Evolutionary conservation across 1,139 yeast genomes (phyloP).

Genomic region (Sugiyamaella grinbergsii): DNA sequence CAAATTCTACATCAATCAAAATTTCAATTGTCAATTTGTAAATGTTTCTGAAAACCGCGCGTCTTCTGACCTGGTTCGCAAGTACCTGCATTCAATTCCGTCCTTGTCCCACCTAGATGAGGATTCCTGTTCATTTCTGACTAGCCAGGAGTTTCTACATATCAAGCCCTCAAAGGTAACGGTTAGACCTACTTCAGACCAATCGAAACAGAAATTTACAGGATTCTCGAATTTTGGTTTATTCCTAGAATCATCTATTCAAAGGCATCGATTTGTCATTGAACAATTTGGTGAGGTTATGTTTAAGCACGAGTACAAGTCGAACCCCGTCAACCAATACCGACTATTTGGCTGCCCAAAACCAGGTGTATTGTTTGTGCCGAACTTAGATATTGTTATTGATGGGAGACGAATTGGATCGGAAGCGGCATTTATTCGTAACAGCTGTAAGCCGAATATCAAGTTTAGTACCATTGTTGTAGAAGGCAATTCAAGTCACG

Average conservation of each 20-base stretch:
- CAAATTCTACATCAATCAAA: constrained; percentile 9
- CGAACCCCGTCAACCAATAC: constrained; percentile 74
- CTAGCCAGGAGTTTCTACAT: constrained; percentile 33
- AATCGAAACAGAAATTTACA: constrained; percentile 62
- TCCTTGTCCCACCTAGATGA: constrained; percentile 26
- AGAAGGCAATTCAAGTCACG: constrained; percentile 44
- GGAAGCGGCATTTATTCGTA: constrained; percentile 70
- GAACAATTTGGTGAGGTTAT: constrained; percentile 78
- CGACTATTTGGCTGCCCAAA: constrained; percentile 81
- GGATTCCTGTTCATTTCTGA: constrained; percentile 29
- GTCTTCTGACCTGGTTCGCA: constrained; percentile 12
- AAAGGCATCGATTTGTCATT: constrained; percentile 56
- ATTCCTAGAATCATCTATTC: constrained; percentile 50
- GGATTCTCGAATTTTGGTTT: constrained; percentile 76
- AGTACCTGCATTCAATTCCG: constrained; percentile 23
- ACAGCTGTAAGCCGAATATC: constrained; percentile 76
- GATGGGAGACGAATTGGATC: constrained; percentile 85
- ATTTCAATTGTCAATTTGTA: constrained; percentile 13
- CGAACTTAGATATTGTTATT: constrained; percentile 58
- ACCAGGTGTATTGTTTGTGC: constrained; percentile 66
- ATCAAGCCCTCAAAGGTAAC: constrained; percentile 35
- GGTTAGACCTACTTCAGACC: constrained; percentile 54
- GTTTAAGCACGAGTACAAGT: constrained; percentile 60
- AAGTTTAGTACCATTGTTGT: constrained; percentile 58
- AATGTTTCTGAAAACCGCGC: constrained; percentile 9